phyloP scores from a whole-genome alignment of 352 stramenopile genomes.

The Thalassiosira exigua region DNA sequence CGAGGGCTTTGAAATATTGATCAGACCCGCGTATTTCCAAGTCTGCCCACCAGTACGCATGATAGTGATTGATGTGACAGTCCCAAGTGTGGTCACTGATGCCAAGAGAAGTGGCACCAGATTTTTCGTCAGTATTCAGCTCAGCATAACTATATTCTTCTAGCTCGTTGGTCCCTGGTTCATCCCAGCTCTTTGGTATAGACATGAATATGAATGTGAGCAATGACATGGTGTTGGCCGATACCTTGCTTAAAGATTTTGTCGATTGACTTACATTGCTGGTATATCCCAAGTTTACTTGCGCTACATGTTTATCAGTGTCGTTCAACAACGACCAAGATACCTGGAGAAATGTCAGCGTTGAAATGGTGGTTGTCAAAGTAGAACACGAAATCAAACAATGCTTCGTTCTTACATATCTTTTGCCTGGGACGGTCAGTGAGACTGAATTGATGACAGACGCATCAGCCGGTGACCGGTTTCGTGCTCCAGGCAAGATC shows the following conservation, averaged over 20 bases:
- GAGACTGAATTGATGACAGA: no score
- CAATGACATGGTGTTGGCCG: no score
- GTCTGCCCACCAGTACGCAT: conserved; percentile 44
- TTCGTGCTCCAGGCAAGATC: no score
- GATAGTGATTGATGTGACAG: conserved; percentile 57
- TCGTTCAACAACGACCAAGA: not conserved
- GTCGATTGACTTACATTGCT: not conserved
- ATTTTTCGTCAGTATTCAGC: conserved; percentile 19
- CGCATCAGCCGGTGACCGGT: no score
- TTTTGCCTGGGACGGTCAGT: no score
- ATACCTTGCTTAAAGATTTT: no score
- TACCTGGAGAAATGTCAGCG: not conserved
- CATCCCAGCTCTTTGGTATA: conserved; percentile 40
- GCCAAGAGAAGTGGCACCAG: conserved; percentile 18
- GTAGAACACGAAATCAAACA: no score
- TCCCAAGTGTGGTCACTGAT: conserved; percentile 47
- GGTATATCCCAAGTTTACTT: not conserved
- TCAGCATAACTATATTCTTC: conserved; percentile 18
- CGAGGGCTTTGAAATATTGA: conserved; percentile 30
- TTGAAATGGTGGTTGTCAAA: no score
- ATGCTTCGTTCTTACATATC: no score
- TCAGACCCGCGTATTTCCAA: conserved; percentile 12
- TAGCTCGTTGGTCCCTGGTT: conserved; percentile 15
- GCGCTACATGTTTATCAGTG: not conserved
- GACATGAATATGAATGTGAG: not conserved